Evolutionary conservation across 441 rosid species (phyloP), one percentile per base, ranked within the genome.

Genomic region (Melastoma candidum): DNA sequence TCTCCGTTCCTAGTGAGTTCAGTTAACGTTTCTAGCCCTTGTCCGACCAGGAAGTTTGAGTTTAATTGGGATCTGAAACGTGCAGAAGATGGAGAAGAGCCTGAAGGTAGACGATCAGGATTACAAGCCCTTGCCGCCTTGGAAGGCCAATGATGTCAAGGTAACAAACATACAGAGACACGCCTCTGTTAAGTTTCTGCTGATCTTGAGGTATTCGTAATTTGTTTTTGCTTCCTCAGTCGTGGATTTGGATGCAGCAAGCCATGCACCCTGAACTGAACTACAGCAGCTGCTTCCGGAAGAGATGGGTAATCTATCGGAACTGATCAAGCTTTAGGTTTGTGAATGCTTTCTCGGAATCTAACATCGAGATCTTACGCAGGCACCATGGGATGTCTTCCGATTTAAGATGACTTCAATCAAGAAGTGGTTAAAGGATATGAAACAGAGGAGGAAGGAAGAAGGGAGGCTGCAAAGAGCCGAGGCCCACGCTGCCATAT

Each of bases 191-290:
- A 43, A 3, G 26, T 45, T 43, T 22, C 1, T n/a, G 10, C 7
- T 11, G 36, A 29, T 29, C 36, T 29, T 7, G 36, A 29, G 36
- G 5, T 29, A 29, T 3, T 29, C 36, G 3, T 29, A 29, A 29
- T 3, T 29, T 29, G 36, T 29, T 29, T 29, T 7, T 7, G 46
- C 63, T 13, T 10, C 25, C n/a, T 56, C 80, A 92, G 98, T 87
- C 98, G 52, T 92, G 98, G 98, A 82, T 92, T 71, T 83, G 92
- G 95, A 92, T 88, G 96, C 96, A 92, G 63, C 98, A 92, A 78
- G 94, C 92, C 11, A 83, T 92, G 95, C 98, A 92, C 65, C 96
- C 96, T 12, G 96, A 88, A 53, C 54, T 92, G 63, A 85, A 87
- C 61, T 92, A 92, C 74, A 77, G 58, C 70, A 80, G 83, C 70